Evolutionary conservation across 352 stramenopile species (phyloP), one percentile per base, ranked within the genome.

Genomic region (Phytophthora crassamura): DNA sequence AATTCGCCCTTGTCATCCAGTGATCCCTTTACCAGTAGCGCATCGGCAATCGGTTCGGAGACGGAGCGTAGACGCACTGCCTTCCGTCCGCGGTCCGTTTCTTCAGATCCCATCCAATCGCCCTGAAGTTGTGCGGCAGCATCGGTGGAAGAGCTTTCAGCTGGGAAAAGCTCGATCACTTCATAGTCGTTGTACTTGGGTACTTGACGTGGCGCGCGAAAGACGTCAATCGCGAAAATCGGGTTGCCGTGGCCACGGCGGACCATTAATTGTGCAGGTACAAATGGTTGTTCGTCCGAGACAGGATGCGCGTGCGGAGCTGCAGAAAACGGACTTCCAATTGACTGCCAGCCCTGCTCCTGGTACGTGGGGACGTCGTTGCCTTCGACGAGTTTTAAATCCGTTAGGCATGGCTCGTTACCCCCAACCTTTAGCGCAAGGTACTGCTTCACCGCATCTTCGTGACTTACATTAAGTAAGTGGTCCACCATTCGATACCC

Each of bases 101-200:
- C 78, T 67, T 96, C 88, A 25, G 57, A 85, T 6, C 70, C 88
- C 64, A 93, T 86, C 88, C 88, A 96, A 42, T 91, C 81, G 7
- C 86, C 88, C 52, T 75, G 74, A 18, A 96, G 28, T 20, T 71
- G 43, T 15, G 67, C 28, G 28, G 61, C 36, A 10, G 39, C 9
- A 65, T 70, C 59, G 9, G 51, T 49, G 34, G 42, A 49, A 16
- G 43, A 58, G 45, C 28, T 48, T 53, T 61, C 61, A 28, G 52
- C 51, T 30, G 64, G 62, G 45, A 88, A 83, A 15, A 96, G 45
- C 16, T 93, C 76, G 30, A 95, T 95, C 10, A 94, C 82, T 61
- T 96, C 88, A 62, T 96, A 96, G 49, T 96, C 87, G 34, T 93
- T 93, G 64, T 95, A 96, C 39, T 91, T 90, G 7, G 88, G 88